These are phyloP conservation scores for Cyclotella distinguenda DNA, from an alignment of 108 stramenopile species.

Conservation along the genomic window DNA sequence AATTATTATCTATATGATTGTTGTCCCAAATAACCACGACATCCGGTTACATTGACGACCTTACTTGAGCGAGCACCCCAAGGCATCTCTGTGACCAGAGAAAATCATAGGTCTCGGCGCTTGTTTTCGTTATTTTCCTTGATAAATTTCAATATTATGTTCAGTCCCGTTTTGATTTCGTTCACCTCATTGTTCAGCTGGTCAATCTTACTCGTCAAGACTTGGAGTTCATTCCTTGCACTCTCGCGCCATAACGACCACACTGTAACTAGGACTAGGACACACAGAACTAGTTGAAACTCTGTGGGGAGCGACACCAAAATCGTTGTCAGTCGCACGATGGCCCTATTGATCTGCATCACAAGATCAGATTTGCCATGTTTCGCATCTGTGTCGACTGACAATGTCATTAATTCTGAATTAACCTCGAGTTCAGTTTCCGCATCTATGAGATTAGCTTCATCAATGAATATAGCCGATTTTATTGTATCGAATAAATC, in stretches of 20 bases:
- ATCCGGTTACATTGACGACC: too few species aligned
- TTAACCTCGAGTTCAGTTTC: slow-evolving; percentile 15
- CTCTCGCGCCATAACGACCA: slow-evolving; percentile 1
- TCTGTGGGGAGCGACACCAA: not conserved
- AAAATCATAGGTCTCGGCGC: too few species aligned
- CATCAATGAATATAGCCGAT: slow-evolving; percentile 27
- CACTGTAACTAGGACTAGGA: slow-evolving; percentile 8
- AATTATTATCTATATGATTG: too few species aligned
- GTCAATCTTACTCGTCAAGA: slow-evolving; percentile 21
- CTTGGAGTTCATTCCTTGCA: not conserved
- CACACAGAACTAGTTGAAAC: not conserved
- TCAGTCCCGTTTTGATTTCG: not conserved
- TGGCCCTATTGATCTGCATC: not conserved
- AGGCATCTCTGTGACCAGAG: too few species aligned
- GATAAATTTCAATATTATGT: slow-evolving; percentile 1
- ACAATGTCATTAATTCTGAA: not conserved
- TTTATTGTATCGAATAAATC: slow-evolving; percentile 66
- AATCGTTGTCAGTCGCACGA: not conserved
- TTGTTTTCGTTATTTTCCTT: not conserved
- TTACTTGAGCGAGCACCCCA: too few species aligned
- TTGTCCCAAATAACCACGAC: too few species aligned
- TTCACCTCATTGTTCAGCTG: slow-evolving; percentile 15
- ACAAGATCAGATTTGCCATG: not conserved
- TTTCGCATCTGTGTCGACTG: not conserved
- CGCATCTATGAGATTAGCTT: not conserved